phyloP scores from a whole-genome alignment of 768 basidiomycete species.

The Clitopilus passeckerianus region DNA sequence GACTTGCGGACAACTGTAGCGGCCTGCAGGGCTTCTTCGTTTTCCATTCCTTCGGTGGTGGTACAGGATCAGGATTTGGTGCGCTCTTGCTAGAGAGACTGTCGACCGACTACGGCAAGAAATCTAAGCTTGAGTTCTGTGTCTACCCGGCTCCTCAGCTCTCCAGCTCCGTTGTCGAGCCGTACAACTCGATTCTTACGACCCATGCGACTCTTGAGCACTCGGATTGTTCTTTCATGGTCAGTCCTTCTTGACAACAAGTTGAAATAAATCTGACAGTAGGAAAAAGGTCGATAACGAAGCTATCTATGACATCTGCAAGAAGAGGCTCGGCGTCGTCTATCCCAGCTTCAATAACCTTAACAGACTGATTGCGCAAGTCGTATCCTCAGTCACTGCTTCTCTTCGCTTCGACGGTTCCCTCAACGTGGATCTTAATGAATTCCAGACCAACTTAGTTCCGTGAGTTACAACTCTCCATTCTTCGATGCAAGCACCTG shows the following conservation, averaged over 20 bases:
- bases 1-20: constrained; percentile 94
- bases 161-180: constrained; percentile 96
- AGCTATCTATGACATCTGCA: constrained; percentile 99
- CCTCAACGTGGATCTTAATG: constrained; percentile 94
- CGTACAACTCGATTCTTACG: constrained; percentile 96
- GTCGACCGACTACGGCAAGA: constrained; percentile 98
- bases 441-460: constrained; percentile 98
- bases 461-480: constrained; percentile 54
- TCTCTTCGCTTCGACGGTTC: constrained; percentile 97
- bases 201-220: constrained; percentile 99
- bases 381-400: constrained; percentile 96
- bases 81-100: constrained; percentile 95
- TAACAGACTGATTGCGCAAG: constrained; percentile 96
- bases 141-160: constrained; percentile 95
- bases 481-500: constrained; percentile 6
- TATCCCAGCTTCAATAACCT: constrained; percentile 91
- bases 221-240: constrained; percentile 99
- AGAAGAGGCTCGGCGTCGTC: constrained; percentile 82
- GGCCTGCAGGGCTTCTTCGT: constrained; percentile 99
- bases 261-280: constrained; percentile 3
- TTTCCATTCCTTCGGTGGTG: constrained; percentile 99
- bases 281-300: constrained; percentile 86
- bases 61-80: constrained; percentile 98
- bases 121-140: constrained; percentile 97
- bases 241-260: constrained; percentile 18